phyloP scores from a whole-genome alignment of 257 asterid genomes.

The Solanum clarkiae region DNA sequence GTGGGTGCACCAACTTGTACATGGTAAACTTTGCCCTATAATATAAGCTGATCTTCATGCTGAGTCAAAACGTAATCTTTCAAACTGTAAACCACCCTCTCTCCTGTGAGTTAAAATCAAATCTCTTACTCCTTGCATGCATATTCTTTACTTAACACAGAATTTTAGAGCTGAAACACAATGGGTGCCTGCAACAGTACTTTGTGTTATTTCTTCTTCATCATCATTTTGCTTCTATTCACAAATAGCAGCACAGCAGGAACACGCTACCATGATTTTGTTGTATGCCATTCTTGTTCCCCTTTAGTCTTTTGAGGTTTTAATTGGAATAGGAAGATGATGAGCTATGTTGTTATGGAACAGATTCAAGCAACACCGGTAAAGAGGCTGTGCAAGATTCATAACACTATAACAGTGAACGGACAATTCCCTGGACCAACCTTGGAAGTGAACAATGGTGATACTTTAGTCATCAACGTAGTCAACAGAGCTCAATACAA shows the following conservation, averaged over 20 bases:
- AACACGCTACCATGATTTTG: slow-evolving; percentile 51
- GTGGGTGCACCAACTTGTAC: slow-evolving; percentile 63
- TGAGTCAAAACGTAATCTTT: slow-evolving; percentile 25
- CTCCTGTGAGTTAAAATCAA: not conserved
- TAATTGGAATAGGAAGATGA: not conserved
- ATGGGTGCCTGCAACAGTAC: slow-evolving; percentile 12
- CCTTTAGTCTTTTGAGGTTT: not conserved
- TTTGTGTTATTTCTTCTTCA: slow-evolving; percentile 12
- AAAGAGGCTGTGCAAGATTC: slow-evolving; percentile 93
- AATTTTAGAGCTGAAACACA: not conserved
- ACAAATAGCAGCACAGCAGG: slow-evolving; percentile 32
- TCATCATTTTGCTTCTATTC: slow-evolving; percentile 17
- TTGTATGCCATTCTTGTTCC: slow-evolving; percentile 25
- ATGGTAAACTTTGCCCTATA: slow-evolving; percentile 8
- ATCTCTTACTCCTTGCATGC: not conserved
- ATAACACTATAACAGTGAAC: slow-evolving; percentile 48
- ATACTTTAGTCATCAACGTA: slow-evolving; percentile 65
- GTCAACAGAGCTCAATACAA: slow-evolving; percentile 62
- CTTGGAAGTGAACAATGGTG: slow-evolving; percentile 64
- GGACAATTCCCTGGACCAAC: slow-evolving; percentile 87
- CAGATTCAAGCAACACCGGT: slow-evolving; percentile 73
- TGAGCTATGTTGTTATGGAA: not conserved
- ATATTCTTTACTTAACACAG: not conserved
- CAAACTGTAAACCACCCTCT: slow-evolving; percentile 28
- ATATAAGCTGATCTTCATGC: slow-evolving; percentile 18